Evolutionary conservation across 2,329 filamentous ascomycete species (phyloP).

Genomic region (Phialemoniopsis sp.): DNA sequence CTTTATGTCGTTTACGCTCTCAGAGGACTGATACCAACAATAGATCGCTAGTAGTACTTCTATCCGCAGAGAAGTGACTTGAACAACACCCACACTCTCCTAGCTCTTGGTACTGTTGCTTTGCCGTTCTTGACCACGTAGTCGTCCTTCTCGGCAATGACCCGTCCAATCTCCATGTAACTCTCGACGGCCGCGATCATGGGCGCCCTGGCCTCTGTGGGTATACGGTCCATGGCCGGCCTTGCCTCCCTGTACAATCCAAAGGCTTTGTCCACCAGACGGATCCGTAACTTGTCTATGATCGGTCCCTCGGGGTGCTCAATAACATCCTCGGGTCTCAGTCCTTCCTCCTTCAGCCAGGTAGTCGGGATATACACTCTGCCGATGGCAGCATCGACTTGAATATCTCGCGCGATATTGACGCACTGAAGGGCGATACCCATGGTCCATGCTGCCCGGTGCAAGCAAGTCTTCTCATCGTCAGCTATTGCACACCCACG

Average conservation of each 20-base stretch:
- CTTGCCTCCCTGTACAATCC: slow-evolving; percentile 51
- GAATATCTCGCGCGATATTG: slow-evolving; percentile 73
- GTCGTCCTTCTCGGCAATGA: slow-evolving; percentile 36
- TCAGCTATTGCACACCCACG: slow-evolving; percentile 13
- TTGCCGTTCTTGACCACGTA: slow-evolving; percentile 33
- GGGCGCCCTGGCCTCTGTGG: slow-evolving; percentile 49
- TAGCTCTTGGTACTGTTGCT: slow-evolving; percentile 32
- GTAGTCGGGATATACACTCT: slow-evolving; percentile 64
- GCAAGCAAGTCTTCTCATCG: slow-evolving; percentile 34
- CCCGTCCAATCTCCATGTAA: slow-evolving; percentile 71
- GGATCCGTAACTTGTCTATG: slow-evolving; percentile 45
- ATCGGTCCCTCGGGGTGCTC: slow-evolving; percentile 38
- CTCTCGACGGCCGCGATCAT: slow-evolving; percentile 69
- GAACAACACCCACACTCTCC: slow-evolving; percentile 23
- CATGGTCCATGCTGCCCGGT: slow-evolving; percentile 59
- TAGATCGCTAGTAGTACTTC: too few species aligned
- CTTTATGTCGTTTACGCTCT: too few species aligned
- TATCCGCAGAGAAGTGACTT: slow-evolving; percentile 11
- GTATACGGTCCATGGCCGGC: slow-evolving; percentile 56
- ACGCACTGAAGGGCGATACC: slow-evolving; percentile 73
- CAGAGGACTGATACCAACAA: too few species aligned
- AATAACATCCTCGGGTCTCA: slow-evolving; percentile 52
- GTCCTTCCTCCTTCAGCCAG: slow-evolving; percentile 57
- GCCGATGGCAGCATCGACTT: slow-evolving; percentile 58
- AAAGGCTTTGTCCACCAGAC: slow-evolving; percentile 58